Conservation (phyloP, 441 rosid species). For the Jatropha multifida region DNA sequence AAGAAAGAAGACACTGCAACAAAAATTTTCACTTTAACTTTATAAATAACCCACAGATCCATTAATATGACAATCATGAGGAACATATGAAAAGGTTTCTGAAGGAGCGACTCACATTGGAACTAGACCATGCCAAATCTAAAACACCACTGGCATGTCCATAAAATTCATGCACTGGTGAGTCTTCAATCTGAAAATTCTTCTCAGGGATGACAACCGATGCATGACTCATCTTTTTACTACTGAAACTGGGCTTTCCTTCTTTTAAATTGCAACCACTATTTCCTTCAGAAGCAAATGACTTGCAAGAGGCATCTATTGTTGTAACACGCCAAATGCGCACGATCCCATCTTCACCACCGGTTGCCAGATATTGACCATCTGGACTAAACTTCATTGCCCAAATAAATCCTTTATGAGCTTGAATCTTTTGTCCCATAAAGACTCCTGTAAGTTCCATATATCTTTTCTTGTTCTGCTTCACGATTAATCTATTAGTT, state of each 20-base stretch:
- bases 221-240: slow-evolving; percentile 30
- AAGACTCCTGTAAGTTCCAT: slow-evolving; percentile 68
- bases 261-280: slow-evolving; percentile 19
- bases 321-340: slow-evolving; percentile 65
- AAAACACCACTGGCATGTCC: slow-evolving; percentile 72
- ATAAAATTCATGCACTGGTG: slow-evolving; percentile 61
- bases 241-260: slow-evolving; percentile 17
- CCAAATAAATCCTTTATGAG: slow-evolving; percentile 72
- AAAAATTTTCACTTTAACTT: slow-evolving; percentile 16
- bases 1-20: slow-evolving; percentile 72
- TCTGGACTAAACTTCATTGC: slow-evolving; percentile 82
- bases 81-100: not conserved
- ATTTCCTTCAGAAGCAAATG: slow-evolving; percentile 28
- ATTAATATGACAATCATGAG: not conserved
- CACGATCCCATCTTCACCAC: slow-evolving; percentile 80
- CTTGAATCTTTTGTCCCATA: slow-evolving; percentile 60
- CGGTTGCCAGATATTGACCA: slow-evolving; percentile 73
- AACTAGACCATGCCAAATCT: slow-evolving; percentile 81
- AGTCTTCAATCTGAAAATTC: slow-evolving; percentile 63
- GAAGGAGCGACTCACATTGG: slow-evolving; percentile 61
- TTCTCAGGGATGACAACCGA: slow-evolving; percentile 57
- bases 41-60: not conserved
- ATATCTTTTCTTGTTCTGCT: slow-evolving; percentile 57
- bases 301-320: slow-evolving; percentile 31
- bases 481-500: slow-evolving; percentile 49